phyloP scores from a whole-genome alignment of 768 basidiomycete genomes.

The Lyophyllum atratum region DNA sequence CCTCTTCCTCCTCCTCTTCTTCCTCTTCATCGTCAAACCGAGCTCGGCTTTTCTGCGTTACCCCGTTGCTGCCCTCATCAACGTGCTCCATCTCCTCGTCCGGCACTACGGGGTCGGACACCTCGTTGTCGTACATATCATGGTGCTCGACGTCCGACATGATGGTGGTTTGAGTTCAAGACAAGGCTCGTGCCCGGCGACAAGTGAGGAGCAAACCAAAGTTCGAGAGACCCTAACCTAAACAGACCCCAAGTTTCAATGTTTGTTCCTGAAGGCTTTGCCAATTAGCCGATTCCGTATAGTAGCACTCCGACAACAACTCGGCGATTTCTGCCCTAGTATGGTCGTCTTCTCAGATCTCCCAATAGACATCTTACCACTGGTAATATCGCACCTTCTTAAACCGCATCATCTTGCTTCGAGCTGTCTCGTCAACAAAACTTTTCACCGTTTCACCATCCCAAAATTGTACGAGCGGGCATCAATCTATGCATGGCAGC shows the following conservation, averaged over 20 bases:
- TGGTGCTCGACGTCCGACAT: constrained; percentile 48
- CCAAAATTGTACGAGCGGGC: constrained; percentile 58
- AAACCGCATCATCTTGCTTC: constrained; percentile 53
- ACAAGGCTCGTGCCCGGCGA: background rate
- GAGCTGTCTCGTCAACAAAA: constrained; percentile 57
- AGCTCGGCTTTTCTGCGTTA: constrained; percentile 29
- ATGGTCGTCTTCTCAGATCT: constrained; percentile 56
- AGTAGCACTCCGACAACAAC: background rate
- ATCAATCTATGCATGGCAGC: constrained; percentile 73
- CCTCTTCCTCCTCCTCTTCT: constrained; percentile 45
- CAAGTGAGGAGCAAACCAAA: background rate
- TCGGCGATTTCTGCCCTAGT: background rate
- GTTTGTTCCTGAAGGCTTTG: background rate
- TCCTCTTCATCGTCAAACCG: constrained; percentile 35
- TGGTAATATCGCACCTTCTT: constrained; percentile 51
- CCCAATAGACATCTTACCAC: constrained; percentile 65
- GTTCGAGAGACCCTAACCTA: constrained; percentile 12
- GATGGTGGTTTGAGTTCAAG: constrained; percentile 28
- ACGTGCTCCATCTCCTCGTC: constrained; percentile 41
- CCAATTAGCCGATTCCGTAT: background rate
- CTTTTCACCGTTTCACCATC: constrained; percentile 53
- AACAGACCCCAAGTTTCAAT: background rate
- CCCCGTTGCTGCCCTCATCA: constrained; percentile 41
- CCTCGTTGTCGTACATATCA: constrained; percentile 26
- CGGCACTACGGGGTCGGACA: constrained; percentile 38